Evolutionary conservation across 2,329 filamentous ascomycete species (phyloP).

Genomic region (Stagonosporopsis vannaccii): DNA sequence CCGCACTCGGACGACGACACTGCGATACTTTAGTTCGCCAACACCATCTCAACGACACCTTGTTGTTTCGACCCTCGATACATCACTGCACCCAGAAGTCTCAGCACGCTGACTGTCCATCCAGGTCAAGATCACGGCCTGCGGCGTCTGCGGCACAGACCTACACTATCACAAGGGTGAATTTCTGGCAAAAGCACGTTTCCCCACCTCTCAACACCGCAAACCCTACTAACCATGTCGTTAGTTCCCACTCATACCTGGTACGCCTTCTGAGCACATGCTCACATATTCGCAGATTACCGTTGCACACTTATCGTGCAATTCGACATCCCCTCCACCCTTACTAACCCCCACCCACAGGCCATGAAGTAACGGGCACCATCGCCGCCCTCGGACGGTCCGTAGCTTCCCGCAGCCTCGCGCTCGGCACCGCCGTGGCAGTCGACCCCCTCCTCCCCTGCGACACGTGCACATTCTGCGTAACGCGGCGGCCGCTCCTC

Average conservation of each 20-base stretch:
- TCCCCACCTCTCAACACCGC: neutral
- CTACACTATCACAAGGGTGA: constrained; percentile 38
- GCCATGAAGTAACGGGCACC: constrained; percentile 73
- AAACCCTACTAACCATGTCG: neutral
- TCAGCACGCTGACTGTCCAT: neutral
- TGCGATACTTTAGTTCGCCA: too few relatives aligned
- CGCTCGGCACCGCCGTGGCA: constrained; percentile 68
- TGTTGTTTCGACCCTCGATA: too few relatives aligned
- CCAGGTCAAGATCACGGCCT: constrained; percentile 35
- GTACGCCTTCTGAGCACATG: constrained; percentile 15
- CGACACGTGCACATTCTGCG: constrained; percentile 76
- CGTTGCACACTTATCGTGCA: too few relatives aligned
- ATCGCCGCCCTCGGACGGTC: constrained; percentile 66
- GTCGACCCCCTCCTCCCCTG: constrained; percentile 72
- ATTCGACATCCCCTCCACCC: too few relatives aligned
- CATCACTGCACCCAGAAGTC: too few relatives aligned
- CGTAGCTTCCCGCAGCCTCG: constrained; percentile 62
- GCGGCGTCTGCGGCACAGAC: constrained; percentile 37
- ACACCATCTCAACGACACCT: too few relatives aligned
- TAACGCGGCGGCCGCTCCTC: constrained; percentile 70
- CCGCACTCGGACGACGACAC: too few relatives aligned
- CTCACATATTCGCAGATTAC: too few relatives aligned
- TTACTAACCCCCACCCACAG: constrained; percentile 38
- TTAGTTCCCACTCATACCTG: constrained; percentile 35
- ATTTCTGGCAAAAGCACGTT: constrained; percentile 29